phyloP scores from a whole-genome alignment of 78 protist genomes.

The Dictyostelium intermedium region DNA sequence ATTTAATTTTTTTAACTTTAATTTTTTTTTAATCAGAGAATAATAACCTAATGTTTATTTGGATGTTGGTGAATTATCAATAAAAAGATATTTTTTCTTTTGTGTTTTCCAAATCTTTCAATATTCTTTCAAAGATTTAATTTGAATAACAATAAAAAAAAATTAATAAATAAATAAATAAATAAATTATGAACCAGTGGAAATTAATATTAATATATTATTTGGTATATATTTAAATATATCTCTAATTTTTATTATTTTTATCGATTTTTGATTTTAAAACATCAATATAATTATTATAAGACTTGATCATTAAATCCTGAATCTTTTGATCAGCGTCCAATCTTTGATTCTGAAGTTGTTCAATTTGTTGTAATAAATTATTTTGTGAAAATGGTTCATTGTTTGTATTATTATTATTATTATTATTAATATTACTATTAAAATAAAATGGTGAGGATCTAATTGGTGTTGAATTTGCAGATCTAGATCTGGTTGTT shows the following conservation, averaged over 20 bases:
- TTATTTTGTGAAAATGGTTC: not conserved
- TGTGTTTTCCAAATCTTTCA: too few relatives aligned
- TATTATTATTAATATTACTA: not conserved
- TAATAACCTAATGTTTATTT: too few relatives aligned
- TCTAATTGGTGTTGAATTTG: constrained; percentile 8
- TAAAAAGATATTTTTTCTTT: too few relatives aligned
- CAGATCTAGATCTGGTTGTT: not conserved
- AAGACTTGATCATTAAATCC: not conserved
- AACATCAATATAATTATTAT: not conserved
- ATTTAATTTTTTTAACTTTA: too few relatives aligned
- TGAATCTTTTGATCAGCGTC: not conserved
- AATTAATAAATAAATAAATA: too few relatives aligned
- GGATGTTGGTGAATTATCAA: too few relatives aligned
- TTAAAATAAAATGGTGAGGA: not conserved
- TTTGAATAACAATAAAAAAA: too few relatives aligned
- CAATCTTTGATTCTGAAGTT: constrained; percentile 10
- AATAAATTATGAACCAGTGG: too few relatives aligned
- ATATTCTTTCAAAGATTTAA: too few relatives aligned
- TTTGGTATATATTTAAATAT: too few relatives aligned
- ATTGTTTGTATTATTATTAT: not conserved
- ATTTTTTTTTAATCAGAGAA: too few relatives aligned
- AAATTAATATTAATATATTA: too few relatives aligned
- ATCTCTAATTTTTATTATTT: not conserved
- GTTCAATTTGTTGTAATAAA: constrained; percentile 17
- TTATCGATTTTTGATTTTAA: not conserved